Evolutionary conservation across 192 early-diverging fungal genomes (phyloP), one percentile per base, ranked within the genome.

Genomic region (Coemansia sp.): DNA sequence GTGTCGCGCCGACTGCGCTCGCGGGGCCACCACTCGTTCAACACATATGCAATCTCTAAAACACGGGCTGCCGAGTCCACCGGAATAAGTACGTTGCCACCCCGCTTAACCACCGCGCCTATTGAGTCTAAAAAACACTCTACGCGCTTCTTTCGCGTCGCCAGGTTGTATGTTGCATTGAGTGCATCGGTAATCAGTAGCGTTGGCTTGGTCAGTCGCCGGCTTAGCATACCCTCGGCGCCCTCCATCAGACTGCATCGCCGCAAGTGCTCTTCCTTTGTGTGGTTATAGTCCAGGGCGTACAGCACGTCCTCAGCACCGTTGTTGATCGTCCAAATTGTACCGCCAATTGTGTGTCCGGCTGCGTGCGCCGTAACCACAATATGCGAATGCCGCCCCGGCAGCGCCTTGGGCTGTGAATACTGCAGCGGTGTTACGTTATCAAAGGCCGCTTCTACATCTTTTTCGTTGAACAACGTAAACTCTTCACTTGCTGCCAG

Each of bases 281-380:
- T 84, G 70, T 97, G 93, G 72, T 97, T 99, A 70, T 89, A 97
- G 73, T 99, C 94, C 35, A 97, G 92, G 1, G 95, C 94, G 67
- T 99, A 99, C 4, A 97, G 81, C 58, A 99, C 91, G 8, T 90
- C 87, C 65, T 98, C 94, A 14, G 92, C 89, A 56, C 94, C 94
- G 64, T 94, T 96, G 68, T 89, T 90, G 57, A 99, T 93, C 54
- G 91, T 94, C 97, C 97, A 99, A 47, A 99, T 83, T 1, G 95
- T 94, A 19, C 97, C 97, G 63, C 97, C 97, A 25, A 99, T 83
- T 1, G 97, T 88, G 67, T 98, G 95, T 8, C 95, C 97, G 2
- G 95, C 97, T 15, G 88, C 75, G 75, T 92, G 92, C 6, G 97
- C 93, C 5, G 94, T 95, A 29, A 99, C 86, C 0, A 88, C 89